phyloP scores from a whole-genome alignment of 176 grass and related monocot species.

The Zizania latifolia region DNA sequence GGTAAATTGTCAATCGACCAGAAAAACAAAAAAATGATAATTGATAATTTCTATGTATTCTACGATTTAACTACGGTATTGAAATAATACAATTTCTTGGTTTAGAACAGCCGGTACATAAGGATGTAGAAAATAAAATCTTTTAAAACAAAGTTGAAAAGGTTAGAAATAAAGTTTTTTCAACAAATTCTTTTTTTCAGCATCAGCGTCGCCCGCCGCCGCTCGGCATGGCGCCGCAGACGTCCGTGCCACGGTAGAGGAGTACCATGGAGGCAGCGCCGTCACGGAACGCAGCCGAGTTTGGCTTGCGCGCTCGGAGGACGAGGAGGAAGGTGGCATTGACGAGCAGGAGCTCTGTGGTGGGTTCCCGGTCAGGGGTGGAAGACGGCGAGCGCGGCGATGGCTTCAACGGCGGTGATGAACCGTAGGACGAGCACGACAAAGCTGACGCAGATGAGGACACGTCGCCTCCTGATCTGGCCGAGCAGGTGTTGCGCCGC shows the following conservation, averaged over 20 bases:
- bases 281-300: slow-evolving; percentile 57
- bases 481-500: neutral
- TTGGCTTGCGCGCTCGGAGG: slow-evolving; percentile 66
- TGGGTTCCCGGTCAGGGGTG: slow-evolving; percentile 46
- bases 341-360: slow-evolving; percentile 40
- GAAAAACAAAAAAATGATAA: no score
- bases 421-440: slow-evolving; percentile 36
- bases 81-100: no score
- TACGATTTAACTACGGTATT: no score
- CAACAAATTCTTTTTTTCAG: no score
- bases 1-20: no score
- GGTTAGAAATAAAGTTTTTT: no score
- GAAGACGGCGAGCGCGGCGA: slow-evolving; percentile 47
- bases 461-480: neutral
- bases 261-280: slow-evolving; percentile 25
- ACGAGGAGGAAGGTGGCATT: slow-evolving; percentile 51
- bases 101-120: no score
- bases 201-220: slow-evolving; percentile 26
- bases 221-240: slow-evolving; percentile 48
- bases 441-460: slow-evolving; percentile 24
- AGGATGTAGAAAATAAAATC: no score
- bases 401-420: slow-evolving; percentile 36
- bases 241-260: slow-evolving; percentile 48
- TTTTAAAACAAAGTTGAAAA: no score
- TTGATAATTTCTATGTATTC: no score